Conservation (phyloP, 192 early-diverging fungal genomes). For the Coemansia sp. region DNA sequence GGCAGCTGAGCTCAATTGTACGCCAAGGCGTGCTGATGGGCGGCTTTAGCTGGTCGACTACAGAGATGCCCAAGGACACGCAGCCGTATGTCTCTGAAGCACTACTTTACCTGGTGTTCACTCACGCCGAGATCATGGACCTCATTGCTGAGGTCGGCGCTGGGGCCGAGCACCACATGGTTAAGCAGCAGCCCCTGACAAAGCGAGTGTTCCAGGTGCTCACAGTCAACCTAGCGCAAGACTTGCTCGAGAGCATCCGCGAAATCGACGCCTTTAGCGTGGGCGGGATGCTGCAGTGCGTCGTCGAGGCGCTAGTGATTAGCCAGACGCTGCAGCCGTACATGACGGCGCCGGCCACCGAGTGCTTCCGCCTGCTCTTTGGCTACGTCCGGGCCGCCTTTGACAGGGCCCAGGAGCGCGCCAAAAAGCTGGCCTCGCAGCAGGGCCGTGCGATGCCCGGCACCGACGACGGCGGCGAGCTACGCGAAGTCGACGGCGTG, state of each 20-base stretch:
- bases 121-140: constrained; percentile 85
- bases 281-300: constrained; percentile 92
- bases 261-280: constrained; percentile 79
- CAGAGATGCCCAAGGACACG: constrained; percentile 71
- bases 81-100: constrained; percentile 85
- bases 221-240: constrained; percentile 65
- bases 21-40: constrained; percentile 74
- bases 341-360: constrained; percentile 57
- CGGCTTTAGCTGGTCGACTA: constrained; percentile 82
- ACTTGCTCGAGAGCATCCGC: constrained; percentile 73
- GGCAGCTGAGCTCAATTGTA: constrained; percentile 63
- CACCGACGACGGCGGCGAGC: constrained; percentile 6
- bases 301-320: constrained; percentile 86
- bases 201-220: constrained; percentile 69
- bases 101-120: constrained; percentile 76
- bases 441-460: constrained; percentile 30
- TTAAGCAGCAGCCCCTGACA: constrained; percentile 62
- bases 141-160: constrained; percentile 54
- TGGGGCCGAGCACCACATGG: constrained; percentile 45
- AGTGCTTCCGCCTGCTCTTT: constrained; percentile 71
- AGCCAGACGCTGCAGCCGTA: constrained; percentile 77
- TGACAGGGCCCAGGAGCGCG: constrained; percentile 43
- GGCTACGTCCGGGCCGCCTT: constrained; percentile 62
- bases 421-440: constrained; percentile 23
- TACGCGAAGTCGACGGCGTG: constrained; percentile 27